These are phyloP conservation scores for Saccharomyces jurei DNA, from an alignment of 805 yeast species.

Conservation along the genomic window DNA sequence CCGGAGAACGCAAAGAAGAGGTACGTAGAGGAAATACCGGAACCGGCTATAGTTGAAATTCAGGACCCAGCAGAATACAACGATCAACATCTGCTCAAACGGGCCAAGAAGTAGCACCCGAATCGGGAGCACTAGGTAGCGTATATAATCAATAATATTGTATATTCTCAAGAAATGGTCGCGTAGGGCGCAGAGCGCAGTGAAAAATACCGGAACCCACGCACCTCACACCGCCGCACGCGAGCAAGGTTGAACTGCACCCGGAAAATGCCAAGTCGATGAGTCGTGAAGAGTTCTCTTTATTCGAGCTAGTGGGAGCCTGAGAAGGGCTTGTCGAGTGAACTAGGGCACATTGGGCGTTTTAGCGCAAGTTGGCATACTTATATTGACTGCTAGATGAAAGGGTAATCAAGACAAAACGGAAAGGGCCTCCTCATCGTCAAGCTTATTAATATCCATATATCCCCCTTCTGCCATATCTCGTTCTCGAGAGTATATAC, in stretches of 20 bases:
- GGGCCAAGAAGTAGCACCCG: background rate
- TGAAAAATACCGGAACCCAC: background rate
- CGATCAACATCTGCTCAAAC: background rate
- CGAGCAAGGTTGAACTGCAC: background rate
- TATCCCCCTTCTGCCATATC: background rate
- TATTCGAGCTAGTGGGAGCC: conserved; percentile 1
- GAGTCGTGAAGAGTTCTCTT: conserved; percentile 4
- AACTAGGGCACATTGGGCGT: background rate
- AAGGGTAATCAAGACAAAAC: background rate
- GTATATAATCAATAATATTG: background rate
- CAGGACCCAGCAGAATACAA: conserved; percentile 1
- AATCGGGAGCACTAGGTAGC: background rate
- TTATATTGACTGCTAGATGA: background rate
- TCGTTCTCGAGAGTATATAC: background rate
- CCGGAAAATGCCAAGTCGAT: conserved; percentile 1
- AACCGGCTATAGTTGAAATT: background rate
- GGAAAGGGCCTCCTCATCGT: background rate
- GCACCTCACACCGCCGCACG: background rate
- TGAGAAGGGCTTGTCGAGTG: conserved; percentile 1
- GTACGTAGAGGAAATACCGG: conserved; percentile 3
- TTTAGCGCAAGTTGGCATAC: background rate
- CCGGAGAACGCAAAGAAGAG: conserved; percentile 1
- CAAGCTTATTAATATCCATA: background rate
- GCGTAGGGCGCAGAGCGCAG: background rate
- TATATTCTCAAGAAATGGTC: background rate